Conservation (phyloP, 352 stramenopile species). For the Phytophthora pistaciae region DNA sequence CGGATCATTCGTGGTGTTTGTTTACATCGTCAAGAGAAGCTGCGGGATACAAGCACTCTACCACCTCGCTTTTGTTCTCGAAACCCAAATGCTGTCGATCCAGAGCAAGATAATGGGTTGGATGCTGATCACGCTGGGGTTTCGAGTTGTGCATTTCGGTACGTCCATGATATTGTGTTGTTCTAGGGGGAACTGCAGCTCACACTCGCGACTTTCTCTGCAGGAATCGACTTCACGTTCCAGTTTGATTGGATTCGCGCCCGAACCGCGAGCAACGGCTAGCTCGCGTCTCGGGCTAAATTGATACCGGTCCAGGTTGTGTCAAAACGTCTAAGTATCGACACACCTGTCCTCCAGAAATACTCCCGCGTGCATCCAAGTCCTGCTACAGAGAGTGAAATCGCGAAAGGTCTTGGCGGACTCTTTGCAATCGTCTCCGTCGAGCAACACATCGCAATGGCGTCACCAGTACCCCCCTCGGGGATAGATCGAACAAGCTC, state of each 20-base stretch:
- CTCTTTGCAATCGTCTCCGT: too few species aligned
- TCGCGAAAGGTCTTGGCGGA: not conserved
- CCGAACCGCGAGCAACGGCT: not conserved
- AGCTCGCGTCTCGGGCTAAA: not conserved
- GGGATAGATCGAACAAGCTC: not conserved
- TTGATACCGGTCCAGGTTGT: not conserved
- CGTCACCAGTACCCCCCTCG: not conserved
- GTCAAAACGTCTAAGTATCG: not conserved
- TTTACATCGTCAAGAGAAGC: slow-evolving; percentile 16
- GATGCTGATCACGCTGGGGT: slow-evolving; percentile 34
- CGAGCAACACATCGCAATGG: not conserved
- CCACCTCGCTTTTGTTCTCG: slow-evolving; percentile 49
- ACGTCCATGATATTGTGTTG: slow-evolving; percentile 3
- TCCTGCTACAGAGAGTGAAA: not conserved
- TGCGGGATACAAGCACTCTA: slow-evolving; percentile 34
- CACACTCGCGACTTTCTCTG: not conserved
- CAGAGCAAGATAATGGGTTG: slow-evolving; percentile 46
- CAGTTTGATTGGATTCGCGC: slow-evolving; percentile 31
- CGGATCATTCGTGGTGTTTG: slow-evolving; percentile 30
- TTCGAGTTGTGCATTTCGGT: slow-evolving; percentile 41
- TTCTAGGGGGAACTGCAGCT: not conserved
- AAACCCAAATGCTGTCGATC: slow-evolving; percentile 36
- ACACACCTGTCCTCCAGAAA: not conserved
- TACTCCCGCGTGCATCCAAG: not conserved
- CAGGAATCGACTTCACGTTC: slow-evolving; percentile 35